A percentile compares a stretch with the other conserved stretches of the same genome.
Conservation (phyloP, 139 green algal species). For the Trebouxia sp. region DNA sequence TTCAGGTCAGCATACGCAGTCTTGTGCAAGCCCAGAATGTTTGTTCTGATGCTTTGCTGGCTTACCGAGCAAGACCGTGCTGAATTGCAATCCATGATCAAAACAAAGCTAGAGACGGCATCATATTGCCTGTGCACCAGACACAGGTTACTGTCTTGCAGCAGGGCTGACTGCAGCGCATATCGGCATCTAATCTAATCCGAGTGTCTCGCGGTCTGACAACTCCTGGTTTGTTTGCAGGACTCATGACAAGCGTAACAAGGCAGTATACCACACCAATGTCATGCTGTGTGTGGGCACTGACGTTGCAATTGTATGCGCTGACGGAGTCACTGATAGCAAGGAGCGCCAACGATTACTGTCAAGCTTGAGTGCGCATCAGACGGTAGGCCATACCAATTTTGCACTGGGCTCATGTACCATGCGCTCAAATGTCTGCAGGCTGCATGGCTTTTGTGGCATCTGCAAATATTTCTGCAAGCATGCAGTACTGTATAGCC, state of each 20-base stretch:
- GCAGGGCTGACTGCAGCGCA: no score
- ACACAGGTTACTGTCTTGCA: no score
- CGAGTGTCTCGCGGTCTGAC: no score
- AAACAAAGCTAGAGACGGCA: neutral
- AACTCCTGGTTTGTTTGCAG: no score
- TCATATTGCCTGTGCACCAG: no score
- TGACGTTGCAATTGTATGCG: constrained; percentile 88
- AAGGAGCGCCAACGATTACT: constrained; percentile 73
- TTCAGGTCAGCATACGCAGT: constrained; percentile 33
- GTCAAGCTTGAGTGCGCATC: constrained; percentile 51
- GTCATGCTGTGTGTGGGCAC: constrained; percentile 96
- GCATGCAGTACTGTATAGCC: no score
- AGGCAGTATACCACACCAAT: constrained; percentile 95
- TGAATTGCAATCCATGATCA: neutral
- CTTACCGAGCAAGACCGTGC: neutral
- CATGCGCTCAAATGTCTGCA: no score
- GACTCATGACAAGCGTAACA: constrained; percentile 62
- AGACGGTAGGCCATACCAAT: constrained; percentile 39
- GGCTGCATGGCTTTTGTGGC: no score
- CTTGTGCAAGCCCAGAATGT: neutral
- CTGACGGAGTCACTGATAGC: constrained; percentile 73
- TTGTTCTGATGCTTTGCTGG: neutral
- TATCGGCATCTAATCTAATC: no score
- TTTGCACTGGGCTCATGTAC: no score
- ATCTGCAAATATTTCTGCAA: no score